Evolutionary conservation across 257 asterid genomes (phyloP).

Genomic region (Fraxinus cuspidata): DNA sequence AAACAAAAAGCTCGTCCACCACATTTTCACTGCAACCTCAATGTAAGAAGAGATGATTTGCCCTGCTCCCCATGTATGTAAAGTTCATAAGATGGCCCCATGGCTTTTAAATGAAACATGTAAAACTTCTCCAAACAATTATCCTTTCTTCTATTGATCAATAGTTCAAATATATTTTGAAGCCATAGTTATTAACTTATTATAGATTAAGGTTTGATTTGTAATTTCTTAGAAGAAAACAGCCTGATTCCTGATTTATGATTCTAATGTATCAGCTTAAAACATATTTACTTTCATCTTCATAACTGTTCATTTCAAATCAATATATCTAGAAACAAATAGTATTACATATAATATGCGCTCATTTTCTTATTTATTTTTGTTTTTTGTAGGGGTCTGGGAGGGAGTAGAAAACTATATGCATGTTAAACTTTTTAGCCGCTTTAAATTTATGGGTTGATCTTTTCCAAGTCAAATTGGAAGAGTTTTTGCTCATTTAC

Average conservation of each 20-base stretch:
- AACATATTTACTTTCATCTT: slow-evolving; percentile 13
- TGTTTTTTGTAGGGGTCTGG: too few relatives aligned
- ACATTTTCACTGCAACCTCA: not conserved
- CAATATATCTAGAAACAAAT: not conserved
- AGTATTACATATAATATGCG: not conserved
- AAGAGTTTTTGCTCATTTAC: slow-evolving; percentile 7
- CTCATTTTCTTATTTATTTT: not conserved
- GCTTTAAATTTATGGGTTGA: not conserved
- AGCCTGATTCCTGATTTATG: slow-evolving; percentile 7
- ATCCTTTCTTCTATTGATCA: not conserved
- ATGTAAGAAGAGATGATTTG: not conserved
- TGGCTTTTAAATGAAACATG: not conserved
- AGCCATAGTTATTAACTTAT: not conserved
- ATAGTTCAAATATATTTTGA: not conserved
- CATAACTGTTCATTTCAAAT: slow-evolving; percentile 7
- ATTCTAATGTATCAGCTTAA: slow-evolving; percentile 8
- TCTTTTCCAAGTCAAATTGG: slow-evolving; percentile 4
- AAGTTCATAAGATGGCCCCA: not conserved
- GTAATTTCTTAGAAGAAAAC: not conserved
- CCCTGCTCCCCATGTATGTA: not conserved
- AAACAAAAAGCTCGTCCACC: not conserved
- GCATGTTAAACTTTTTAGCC: not conserved
- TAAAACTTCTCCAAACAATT: not conserved
- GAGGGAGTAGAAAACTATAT: not conserved
- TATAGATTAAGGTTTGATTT: not conserved